Conservation (phyloP, 352 stramenopile genomes). For the Pythium coloratum region DNA sequence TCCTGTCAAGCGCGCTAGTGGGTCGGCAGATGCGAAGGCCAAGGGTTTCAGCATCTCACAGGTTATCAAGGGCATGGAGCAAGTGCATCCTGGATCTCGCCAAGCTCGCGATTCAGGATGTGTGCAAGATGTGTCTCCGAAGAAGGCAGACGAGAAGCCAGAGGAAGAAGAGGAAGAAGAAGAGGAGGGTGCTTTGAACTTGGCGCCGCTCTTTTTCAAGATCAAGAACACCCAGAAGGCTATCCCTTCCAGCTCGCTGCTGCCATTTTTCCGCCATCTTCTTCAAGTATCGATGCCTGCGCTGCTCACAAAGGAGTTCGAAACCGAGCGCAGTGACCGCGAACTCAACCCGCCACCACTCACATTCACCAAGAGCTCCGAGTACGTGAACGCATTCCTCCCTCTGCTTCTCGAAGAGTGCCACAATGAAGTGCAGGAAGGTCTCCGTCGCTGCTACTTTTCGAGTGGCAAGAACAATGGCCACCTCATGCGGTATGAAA, state of each 20-base stretch:
- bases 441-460: constrained; percentile 47
- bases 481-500: constrained; percentile 76
- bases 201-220: constrained; percentile 71
- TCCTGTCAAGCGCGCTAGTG: constrained; percentile 4
- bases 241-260: constrained; percentile 62
- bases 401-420: constrained; percentile 83
- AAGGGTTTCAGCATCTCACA: constrained; percentile 64
- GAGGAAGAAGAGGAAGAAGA: constrained; percentile 44
- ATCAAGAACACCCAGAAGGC: constrained; percentile 84
- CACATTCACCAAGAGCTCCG: constrained; percentile 65
- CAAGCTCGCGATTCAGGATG: constrained; percentile 1
- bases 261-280: constrained; percentile 83
- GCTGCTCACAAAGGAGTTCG: constrained; percentile 67
- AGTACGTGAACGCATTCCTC: constrained; percentile 80
- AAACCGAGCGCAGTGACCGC: constrained; percentile 53
- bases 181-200: constrained; percentile 49
- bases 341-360: constrained; percentile 49
- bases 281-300: constrained; percentile 75
- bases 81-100: constrained; percentile 17
- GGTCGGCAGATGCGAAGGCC: constrained; percentile 12
- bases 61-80: constrained; percentile 57
- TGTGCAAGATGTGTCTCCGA: neutral
- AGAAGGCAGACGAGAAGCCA: constrained; percentile 9
- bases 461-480: constrained; percentile 34
- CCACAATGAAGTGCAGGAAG: constrained; percentile 79